Base-by-base conservation (phyloP, 2,329 filamentous ascomycete species). In the Fusarium praegraminearum region DNA sequence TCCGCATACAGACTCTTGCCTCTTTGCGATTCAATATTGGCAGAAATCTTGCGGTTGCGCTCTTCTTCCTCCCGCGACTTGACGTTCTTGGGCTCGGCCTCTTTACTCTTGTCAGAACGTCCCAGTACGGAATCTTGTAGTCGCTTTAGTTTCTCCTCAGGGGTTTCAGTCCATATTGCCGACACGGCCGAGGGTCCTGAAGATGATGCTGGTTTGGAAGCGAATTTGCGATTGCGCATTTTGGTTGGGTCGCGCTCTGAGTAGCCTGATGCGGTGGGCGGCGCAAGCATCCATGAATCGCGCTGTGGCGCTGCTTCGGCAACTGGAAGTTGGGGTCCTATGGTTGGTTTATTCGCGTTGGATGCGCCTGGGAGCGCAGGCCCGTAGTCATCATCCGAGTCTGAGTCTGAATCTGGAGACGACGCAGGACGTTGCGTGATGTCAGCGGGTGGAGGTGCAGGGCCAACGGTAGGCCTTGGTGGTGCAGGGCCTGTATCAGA, bases 161-260 rank as follows among this genome's bases (percentile, higher is more conserved):
- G 92, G 11, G 93, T 97, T 79, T 98, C 95, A 1, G 93, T 94
- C 95, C 95, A 98, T 44, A 95, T 89, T 24, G 88, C 89, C 75
- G 87, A 86, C 46, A 93, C 85, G 7, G 77, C 79, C 12, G 74
- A 66, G 12, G 71, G 72, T 12, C 73, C 65, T 1, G 77, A 73
- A 6, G 77, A 76, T 4, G 81, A 78, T 16, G 82, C 78, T 15
- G 82, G 81, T 6, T 87, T 86, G 38, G 91, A 91, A 53, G 93
- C 90, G 83, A 98, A 98, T 71, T 93, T 94, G 65, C 93, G 90
- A 68, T 89, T 90, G 73, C 91, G 90, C 63, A 95, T 84, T 79
- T 94, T 94, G 7, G 93, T 95, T 1, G 95, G 93, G 79, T 98
- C 94, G 71, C 82, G 92, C 82, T 78, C 92, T 81, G 69, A 87